Conservation (phyloP, 2,329 filamentous ascomycete genomes). For the Sporothrix schenckii region DNA sequence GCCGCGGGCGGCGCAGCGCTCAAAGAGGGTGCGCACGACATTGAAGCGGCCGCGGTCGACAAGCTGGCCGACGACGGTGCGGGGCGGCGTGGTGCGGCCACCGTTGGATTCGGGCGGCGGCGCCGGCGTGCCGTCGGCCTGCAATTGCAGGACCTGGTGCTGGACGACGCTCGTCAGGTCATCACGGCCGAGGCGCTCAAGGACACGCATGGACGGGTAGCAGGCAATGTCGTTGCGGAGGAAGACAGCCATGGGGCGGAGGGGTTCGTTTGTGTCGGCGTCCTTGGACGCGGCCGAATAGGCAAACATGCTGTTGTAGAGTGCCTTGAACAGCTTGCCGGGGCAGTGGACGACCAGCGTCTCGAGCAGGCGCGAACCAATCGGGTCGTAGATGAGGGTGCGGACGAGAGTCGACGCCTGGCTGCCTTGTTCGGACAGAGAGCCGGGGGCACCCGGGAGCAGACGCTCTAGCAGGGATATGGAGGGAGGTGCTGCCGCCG, state of each 20-base stretch:
- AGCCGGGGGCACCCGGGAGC: slow-evolving; percentile 72
- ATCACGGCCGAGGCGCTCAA: slow-evolving; percentile 83
- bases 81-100: slow-evolving; percentile 60
- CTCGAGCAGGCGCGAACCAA: slow-evolving; percentile 89
- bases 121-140: slow-evolving; percentile 69
- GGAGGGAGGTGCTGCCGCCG: not conserved
- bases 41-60: slow-evolving; percentile 75
- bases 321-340: slow-evolving; percentile 85
- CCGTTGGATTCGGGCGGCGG: slow-evolving; percentile 75
- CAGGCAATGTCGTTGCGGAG: slow-evolving; percentile 87
- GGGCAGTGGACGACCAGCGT: slow-evolving; percentile 79
- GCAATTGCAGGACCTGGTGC: slow-evolving; percentile 59
- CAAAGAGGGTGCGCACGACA: slow-evolving; percentile 79
- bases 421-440: slow-evolving; percentile 71
- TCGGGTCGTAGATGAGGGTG: slow-evolving; percentile 82
- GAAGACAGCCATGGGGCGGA: slow-evolving; percentile 65
- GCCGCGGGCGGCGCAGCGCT: slow-evolving; percentile 72
- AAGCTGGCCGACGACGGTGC: slow-evolving; percentile 67
- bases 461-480: slow-evolving; percentile 70
- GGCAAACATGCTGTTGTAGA: slow-evolving; percentile 79
- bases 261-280: not conserved
- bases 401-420: slow-evolving; percentile 78
- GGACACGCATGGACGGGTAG: slow-evolving; percentile 80
- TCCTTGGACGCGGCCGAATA: slow-evolving; percentile 53
- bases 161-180: slow-evolving; percentile 75